These are phyloP conservation scores for Silene latifolia DNA, from an alignment of 148 eudicot genomes.

Conservation along the genomic window DNA sequence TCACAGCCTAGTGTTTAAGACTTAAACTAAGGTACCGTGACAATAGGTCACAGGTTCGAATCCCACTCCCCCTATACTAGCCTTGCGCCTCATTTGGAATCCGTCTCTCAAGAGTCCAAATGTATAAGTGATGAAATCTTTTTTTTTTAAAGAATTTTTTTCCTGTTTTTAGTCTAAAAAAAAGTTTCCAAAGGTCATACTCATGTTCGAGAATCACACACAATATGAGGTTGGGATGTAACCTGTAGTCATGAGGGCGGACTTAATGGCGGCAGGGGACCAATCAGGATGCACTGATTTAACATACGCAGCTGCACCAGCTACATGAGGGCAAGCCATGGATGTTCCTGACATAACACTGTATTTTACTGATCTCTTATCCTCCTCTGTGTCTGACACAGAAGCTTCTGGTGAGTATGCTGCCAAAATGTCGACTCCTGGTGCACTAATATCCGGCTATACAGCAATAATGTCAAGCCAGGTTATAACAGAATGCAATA, in stretches of 20 bases:
- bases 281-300: slow-evolving; percentile 59
- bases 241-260: slow-evolving; percentile 77
- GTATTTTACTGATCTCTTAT: slow-evolving; percentile 33
- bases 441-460: slow-evolving; percentile 77
- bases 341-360: slow-evolving; percentile 55
- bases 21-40: no score
- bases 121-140: no score
- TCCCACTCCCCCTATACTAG: no score
- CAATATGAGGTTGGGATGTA: neutral
- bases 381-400: neutral
- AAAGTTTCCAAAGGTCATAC: no score
- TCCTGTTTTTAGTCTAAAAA: no score
- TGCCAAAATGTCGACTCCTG: slow-evolving; percentile 63
- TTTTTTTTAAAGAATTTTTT: no score
- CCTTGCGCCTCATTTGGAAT: no score
- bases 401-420: slow-evolving; percentile 39
- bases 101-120: no score
- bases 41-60: no score
- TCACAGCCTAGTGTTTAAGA: no score
- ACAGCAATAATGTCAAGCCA: neutral
- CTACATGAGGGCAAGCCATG: slow-evolving; percentile 67
- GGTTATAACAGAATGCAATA: neutral
- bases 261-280: slow-evolving; percentile 66
- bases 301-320: slow-evolving; percentile 57
- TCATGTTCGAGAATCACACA: no score